Conservation (phyloP, 2,329 filamentous ascomycete species). For the Dothiorella sarmentorum region DNA sequence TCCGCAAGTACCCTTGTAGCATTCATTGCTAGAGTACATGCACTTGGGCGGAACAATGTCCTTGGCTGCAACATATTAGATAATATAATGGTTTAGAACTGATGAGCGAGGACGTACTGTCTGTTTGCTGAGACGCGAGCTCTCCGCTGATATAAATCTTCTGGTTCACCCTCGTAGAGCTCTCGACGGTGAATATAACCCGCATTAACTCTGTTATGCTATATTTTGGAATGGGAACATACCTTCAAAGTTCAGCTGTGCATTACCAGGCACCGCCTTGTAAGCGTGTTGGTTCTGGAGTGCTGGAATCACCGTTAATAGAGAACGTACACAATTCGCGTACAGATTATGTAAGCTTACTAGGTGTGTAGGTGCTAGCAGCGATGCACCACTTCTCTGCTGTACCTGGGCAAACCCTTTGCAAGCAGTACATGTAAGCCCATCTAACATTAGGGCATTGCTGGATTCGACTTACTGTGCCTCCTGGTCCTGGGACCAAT, state of each 20-base stretch:
- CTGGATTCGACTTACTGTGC: neutral
- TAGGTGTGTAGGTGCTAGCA: neutral
- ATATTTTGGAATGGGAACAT: neutral
- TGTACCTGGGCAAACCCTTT: neutral
- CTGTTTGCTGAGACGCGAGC: neutral
- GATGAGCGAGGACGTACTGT: neutral
- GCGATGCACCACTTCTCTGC: neutral
- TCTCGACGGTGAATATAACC: neutral
- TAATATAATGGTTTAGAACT: neutral
- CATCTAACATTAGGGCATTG: neutral
- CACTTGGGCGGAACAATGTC: neutral
- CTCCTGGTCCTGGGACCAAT: neutral
- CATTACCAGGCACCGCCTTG: neutral
- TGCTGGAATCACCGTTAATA: neutral
- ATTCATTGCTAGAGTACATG: neutral
- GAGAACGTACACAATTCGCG: neutral
- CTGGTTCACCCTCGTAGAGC: neutral
- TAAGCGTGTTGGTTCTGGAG: neutral
- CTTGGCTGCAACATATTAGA: neutral
- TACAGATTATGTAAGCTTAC: neutral
- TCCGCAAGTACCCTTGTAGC: neutral
- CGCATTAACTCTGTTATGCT: neutral
- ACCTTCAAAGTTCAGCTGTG: neutral
- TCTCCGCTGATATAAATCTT: neutral
- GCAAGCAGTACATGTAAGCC: neutral